Percentiles rank a stretch among this genome's conserved stretches.
Evolutionary conservation across 371 early-diverging fungal genomes (phyloP).

Genomic region (Mucor ambiguus): DNA sequence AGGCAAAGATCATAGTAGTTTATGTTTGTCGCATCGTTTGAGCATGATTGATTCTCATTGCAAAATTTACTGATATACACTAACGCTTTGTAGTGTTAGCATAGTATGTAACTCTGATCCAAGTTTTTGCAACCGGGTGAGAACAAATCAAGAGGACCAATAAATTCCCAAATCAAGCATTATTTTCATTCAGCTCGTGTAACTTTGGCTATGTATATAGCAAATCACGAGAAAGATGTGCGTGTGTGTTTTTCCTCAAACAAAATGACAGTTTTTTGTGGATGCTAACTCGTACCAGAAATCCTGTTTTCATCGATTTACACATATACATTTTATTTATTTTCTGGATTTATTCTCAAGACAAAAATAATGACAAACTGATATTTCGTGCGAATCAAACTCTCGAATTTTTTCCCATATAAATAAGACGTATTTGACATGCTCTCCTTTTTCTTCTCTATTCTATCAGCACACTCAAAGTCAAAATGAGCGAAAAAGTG

Average conservation of each 20-base stretch:
- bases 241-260: neutral
- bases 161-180: slow-evolving; percentile 1
- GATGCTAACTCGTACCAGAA: neutral
- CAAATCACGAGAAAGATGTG: neutral
- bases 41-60: neutral
- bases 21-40: neutral
- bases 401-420: neutral
- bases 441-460: neutral
- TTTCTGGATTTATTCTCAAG: neutral
- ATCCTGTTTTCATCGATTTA: neutral
- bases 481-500: neutral
- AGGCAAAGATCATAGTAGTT: neutral
- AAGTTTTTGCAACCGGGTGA: neutral
- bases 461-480: neutral
- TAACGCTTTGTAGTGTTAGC: too few relatives aligned
- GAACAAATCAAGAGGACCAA: neutral
- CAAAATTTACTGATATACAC: too few relatives aligned
- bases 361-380: slow-evolving; percentile 11
- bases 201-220: neutral
- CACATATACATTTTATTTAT: neutral
- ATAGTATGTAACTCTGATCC: neutral
- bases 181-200: neutral
- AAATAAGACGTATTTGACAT: neutral
- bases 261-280: slow-evolving; percentile 1
- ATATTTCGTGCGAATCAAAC: slow-evolving; percentile 4